phyloP scores from a whole-genome alignment of 805 yeast species.

The Wickerhamiella slavikovae region DNA sequence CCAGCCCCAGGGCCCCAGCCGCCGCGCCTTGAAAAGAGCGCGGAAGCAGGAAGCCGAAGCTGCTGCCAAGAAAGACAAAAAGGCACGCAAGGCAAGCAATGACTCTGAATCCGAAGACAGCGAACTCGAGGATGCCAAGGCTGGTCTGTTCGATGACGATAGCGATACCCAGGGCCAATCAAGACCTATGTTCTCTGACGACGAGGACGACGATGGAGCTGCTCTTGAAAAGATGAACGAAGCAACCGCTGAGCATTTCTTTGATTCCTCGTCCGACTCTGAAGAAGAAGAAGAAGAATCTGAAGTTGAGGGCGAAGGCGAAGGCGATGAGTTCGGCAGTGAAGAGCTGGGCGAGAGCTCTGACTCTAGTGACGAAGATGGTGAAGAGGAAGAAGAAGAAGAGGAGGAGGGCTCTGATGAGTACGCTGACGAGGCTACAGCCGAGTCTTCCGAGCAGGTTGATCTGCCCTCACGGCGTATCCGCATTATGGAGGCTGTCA shows the following conservation, averaged over 20 bases:
- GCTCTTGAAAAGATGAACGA: constrained; percentile 18
- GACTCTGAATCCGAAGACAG: constrained; percentile 27
- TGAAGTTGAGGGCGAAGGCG: constrained; percentile 5
- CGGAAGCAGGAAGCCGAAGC: constrained; percentile 11
- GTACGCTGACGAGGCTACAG: constrained; percentile 9
- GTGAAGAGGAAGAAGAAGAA: constrained; percentile 8
- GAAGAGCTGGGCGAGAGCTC: constrained; percentile 8
- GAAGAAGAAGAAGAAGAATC: constrained; percentile 7
- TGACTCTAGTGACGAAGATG: constrained; percentile 8
- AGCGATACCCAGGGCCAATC: constrained; percentile 34
- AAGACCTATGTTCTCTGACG: constrained; percentile 66
- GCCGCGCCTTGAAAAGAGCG: constrained; percentile 13
- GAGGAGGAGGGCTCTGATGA: constrained; percentile 10
- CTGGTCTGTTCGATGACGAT: constrained; percentile 34
- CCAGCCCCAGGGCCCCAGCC: constrained; percentile 8
- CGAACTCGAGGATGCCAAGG: constrained; percentile 33
- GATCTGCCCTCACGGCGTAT: constrained; percentile 70
- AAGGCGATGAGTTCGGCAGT: constrained; percentile 7
- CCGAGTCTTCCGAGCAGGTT: constrained; percentile 20
- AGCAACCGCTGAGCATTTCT: constrained; percentile 12
- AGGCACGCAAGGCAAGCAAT: constrained; percentile 55
- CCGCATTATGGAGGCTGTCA: constrained; percentile 86
- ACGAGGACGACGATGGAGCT: constrained; percentile 40
- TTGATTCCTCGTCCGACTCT: constrained; percentile 8
- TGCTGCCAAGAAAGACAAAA: constrained; percentile 25